phyloP scores from a whole-genome alignment of 2,329 filamentous ascomycete genomes.

The Magnaporthales sp. region DNA sequence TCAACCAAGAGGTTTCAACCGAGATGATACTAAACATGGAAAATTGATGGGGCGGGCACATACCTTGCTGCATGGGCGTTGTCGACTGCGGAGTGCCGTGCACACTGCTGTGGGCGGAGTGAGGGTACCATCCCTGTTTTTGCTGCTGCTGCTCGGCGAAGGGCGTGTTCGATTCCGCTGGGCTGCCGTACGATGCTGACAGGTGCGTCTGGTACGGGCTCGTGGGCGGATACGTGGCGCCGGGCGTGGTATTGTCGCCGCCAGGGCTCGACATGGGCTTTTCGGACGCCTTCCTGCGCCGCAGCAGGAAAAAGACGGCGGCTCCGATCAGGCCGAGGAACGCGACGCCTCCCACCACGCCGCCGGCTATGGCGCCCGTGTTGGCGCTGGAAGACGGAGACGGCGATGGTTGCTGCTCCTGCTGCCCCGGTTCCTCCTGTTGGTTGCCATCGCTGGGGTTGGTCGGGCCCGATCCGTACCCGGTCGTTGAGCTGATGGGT shows the following conservation, averaged over 20 bases:
- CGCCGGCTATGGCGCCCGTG: slow-evolving; percentile 18
- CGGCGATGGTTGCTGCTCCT: background rate
- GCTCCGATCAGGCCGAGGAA: slow-evolving; percentile 11
- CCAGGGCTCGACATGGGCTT: background rate
- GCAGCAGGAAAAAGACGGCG: slow-evolving; percentile 16
- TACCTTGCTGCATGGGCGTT: background rate
- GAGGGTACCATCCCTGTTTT: background rate
- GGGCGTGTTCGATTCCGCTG: background rate
- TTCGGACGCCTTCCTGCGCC: slow-evolving; percentile 1
- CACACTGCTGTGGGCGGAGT: background rate
- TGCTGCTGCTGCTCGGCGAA: background rate
- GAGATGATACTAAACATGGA: background rate
- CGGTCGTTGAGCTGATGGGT: background rate
- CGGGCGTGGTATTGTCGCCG: background rate
- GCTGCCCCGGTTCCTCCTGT: background rate
- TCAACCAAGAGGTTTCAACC: background rate
- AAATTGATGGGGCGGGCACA: background rate
- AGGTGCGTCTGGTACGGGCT: background rate
- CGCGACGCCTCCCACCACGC: slow-evolving; percentile 12
- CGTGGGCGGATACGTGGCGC: background rate
- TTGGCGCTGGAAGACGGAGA: slow-evolving; percentile 2
- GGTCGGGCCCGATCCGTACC: background rate
- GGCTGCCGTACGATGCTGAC: background rate
- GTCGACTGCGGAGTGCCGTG: background rate
- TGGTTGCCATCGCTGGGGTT: background rate